These are phyloP conservation scores for Eragrostis curvula DNA, from an alignment of 176 grass and related monocot species.

Conservation along the genomic window DNA sequence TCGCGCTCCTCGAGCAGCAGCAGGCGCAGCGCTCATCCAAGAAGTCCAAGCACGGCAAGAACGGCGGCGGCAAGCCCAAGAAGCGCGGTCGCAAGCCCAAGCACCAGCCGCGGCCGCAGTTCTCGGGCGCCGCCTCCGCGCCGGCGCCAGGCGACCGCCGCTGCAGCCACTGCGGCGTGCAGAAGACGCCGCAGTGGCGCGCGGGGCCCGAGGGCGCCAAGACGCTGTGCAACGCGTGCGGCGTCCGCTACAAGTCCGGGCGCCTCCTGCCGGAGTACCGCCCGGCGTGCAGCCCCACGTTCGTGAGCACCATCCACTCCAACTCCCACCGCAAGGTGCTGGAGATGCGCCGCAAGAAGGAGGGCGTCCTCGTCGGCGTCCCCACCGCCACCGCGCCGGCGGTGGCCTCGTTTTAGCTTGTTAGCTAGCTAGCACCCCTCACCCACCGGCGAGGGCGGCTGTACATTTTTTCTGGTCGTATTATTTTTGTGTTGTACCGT, in stretches of 20 bases:
- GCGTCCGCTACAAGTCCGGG: constrained; percentile 88
- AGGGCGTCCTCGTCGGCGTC: constrained; percentile 17
- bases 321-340: constrained; percentile 95
- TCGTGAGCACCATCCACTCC: constrained; percentile 73
- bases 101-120: constrained; percentile 30
- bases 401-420: constrained; percentile 64
- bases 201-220: constrained; percentile 87
- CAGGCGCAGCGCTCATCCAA: too few relatives aligned
- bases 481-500: constrained; percentile 45
- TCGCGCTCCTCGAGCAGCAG: too few relatives aligned
- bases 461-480: constrained; percentile 51
- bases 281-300: constrained; percentile 90
- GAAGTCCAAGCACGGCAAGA: too few relatives aligned
- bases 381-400: constrained; percentile 26
- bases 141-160: constrained; percentile 51
- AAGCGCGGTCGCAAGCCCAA: constrained; percentile 94
- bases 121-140: background rate
- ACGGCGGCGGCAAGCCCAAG: constrained; percentile 54
- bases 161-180: constrained; percentile 93
- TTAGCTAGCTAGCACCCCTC: constrained; percentile 32
- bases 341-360: constrained; percentile 90
- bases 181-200: constrained; percentile 96
- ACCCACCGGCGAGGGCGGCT: constrained; percentile 9
- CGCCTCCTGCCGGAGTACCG: constrained; percentile 92
- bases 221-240: constrained; percentile 96